A percentile compares a stretch with the other conserved stretches of the same genome.
phyloP scores from a whole-genome alignment of 352 stramenopile genomes.

The Blastocystis hominis region DNA sequence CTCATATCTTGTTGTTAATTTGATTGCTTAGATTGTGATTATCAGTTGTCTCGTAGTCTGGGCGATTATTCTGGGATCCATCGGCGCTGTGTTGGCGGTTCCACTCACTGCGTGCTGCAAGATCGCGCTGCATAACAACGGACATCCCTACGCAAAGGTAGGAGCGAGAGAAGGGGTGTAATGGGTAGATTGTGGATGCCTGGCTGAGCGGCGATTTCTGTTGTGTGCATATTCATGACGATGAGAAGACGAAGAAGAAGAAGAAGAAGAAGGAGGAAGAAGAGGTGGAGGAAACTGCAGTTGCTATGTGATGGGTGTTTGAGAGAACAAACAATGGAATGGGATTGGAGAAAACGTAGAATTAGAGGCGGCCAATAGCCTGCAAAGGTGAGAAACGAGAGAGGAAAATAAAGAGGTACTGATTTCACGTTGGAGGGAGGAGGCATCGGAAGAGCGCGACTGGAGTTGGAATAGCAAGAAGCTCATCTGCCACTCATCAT shows the following conservation, averaged over 20 bases:
- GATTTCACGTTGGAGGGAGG: background rate
- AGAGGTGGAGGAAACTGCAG: background rate
- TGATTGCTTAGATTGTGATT: slow-evolving; percentile 47
- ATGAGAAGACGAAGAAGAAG: background rate
- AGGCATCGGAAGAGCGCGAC: background rate
- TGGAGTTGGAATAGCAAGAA: background rate
- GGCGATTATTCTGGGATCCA: slow-evolving; percentile 27
- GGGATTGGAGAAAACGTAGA: background rate
- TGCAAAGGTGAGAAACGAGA: no score
- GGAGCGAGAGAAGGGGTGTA: background rate
- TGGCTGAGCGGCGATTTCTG: slow-evolving; percentile 47
- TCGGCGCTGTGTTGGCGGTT: slow-evolving; percentile 27
- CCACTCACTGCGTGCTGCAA: slow-evolving; percentile 30
- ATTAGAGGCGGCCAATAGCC: background rate
- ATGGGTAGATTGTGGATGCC: slow-evolving; percentile 41
- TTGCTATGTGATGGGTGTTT: background rate
- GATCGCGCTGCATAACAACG: slow-evolving; percentile 14
- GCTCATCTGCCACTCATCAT: slow-evolving; percentile 39
- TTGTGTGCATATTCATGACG: slow-evolving; percentile 49
- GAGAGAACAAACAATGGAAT: background rate
- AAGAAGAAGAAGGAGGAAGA: background rate
- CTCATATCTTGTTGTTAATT: background rate
- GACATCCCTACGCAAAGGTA: slow-evolving; percentile 29
- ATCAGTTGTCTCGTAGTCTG: slow-evolving; percentile 39
- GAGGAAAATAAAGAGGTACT: background rate